Conservation (phyloP, 2,329 filamentous ascomycete genomes). For the Pyricularia pennisetigena region DNA sequence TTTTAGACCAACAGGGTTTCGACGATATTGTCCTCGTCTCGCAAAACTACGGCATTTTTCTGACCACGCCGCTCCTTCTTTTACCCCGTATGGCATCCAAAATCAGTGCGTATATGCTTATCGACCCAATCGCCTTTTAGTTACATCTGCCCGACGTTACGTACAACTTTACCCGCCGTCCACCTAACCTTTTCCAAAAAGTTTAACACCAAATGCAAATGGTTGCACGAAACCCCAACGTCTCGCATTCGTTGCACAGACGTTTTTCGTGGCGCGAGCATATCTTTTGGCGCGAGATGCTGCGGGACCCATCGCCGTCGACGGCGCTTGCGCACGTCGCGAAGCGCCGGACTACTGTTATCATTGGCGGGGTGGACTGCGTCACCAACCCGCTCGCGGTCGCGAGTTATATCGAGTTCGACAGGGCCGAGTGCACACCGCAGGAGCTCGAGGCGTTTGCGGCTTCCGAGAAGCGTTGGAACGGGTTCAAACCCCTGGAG, state of each 20-base stretch:
- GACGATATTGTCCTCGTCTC: slow-evolving; percentile 48
- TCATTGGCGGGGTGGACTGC: slow-evolving; percentile 3
- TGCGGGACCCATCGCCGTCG: slow-evolving; percentile 20
- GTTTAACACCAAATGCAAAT: not conserved
- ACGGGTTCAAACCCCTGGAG: not conserved
- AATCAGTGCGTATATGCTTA: slow-evolving; percentile 36
- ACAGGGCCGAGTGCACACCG: not conserved
- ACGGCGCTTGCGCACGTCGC: not conserved
- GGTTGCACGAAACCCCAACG: slow-evolving; percentile 49
- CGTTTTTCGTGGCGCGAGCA: slow-evolving; percentile 66
- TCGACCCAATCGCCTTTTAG: slow-evolving; percentile 56
- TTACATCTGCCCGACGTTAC: slow-evolving; percentile 61
- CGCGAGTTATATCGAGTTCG: slow-evolving; percentile 2
- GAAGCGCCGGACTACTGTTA: slow-evolving; percentile 1
- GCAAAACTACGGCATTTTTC: slow-evolving; percentile 55
- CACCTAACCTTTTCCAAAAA: slow-evolving; percentile 40
- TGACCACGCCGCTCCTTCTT: slow-evolving; percentile 52
- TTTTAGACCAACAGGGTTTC: not conserved
- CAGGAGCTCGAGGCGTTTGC: not conserved
- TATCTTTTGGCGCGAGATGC: slow-evolving; percentile 59
- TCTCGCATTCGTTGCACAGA: slow-evolving; percentile 52
- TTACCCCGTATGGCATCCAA: slow-evolving; percentile 35
- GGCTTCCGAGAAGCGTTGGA: slow-evolving; percentile 2
- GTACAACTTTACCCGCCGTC: slow-evolving; percentile 56
- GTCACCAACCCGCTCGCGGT: slow-evolving; percentile 1